Evolutionary conservation across 345 rosid genomes (phyloP).

Genomic region (Camelina sativa): DNA sequence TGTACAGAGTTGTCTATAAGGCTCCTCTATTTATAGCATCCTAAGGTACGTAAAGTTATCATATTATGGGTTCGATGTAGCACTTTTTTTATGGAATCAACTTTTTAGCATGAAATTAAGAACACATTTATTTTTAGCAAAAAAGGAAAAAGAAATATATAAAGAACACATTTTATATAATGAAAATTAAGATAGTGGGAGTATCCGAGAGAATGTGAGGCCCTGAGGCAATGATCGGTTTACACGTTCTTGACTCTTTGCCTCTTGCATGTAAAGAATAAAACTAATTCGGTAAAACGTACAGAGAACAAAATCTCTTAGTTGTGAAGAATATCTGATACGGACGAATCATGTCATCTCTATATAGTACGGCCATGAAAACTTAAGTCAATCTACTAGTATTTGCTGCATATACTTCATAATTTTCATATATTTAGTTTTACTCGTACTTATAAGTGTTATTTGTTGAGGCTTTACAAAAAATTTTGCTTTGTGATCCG

Average conservation of each 20-base stretch:
- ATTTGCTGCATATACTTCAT: slow-evolving; percentile 6
- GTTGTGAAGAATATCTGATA: slow-evolving; percentile 38
- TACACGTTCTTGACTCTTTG: slow-evolving; percentile 13
- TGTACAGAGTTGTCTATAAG: slow-evolving; percentile 17
- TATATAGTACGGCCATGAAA: slow-evolving; percentile 42
- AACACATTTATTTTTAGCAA: background rate
- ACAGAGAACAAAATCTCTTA: slow-evolving; percentile 16
- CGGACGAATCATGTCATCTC: slow-evolving; percentile 24
- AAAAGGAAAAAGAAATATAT: too few species aligned
- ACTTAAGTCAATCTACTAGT: background rate
- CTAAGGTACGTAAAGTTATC: background rate
- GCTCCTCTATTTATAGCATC: slow-evolving; percentile 24
- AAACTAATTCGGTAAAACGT: slow-evolving; percentile 8
- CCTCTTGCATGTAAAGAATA: slow-evolving; percentile 23
- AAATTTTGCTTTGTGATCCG: background rate
- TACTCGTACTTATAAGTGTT: too few species aligned
- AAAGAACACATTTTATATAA: background rate
- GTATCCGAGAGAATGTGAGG: slow-evolving; percentile 1
- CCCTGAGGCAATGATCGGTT: slow-evolving; percentile 13
- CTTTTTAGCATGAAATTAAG: slow-evolving; percentile 7
- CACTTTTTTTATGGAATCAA: slow-evolving; percentile 17
- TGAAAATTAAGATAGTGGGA: slow-evolving; percentile 1
- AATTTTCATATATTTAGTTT: background rate
- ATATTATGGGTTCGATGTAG: background rate
- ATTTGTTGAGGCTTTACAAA: background rate